phyloP scores from a whole-genome alignment of 495 filamentous ascomycete genomes.

The Umbilicaria muhlenbergii region DNA sequence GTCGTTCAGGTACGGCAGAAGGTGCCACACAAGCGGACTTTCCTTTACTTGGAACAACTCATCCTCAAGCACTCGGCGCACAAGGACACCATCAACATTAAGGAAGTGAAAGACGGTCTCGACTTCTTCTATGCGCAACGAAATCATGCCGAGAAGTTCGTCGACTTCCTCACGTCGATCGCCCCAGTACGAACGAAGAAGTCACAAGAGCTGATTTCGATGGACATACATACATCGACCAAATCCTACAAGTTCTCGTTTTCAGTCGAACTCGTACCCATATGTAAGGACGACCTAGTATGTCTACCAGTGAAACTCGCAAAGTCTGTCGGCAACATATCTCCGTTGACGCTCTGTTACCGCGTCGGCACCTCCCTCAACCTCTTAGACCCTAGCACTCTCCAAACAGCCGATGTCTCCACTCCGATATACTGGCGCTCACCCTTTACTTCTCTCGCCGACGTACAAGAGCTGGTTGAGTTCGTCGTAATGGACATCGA shows the following conservation, averaged over 20 bases:
- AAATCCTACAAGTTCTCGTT: constrained; percentile 89
- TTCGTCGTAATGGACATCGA: constrained; percentile 95
- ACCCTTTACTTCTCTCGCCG: constrained; percentile 70
- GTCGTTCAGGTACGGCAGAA: constrained; percentile 90
- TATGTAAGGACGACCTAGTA: constrained; percentile 94
- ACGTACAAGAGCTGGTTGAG: constrained; percentile 72
- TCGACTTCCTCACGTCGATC: constrained; percentile 76
- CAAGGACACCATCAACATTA: constrained; percentile 89
- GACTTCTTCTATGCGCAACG: constrained; percentile 86
- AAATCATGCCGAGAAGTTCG: constrained; percentile 85
- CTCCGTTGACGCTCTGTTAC: constrained; percentile 66
- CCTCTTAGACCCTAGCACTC: constrained; percentile 76
- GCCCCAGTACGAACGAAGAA: constrained; percentile 68
- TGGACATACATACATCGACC: constrained; percentile 77
- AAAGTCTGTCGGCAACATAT: constrained; percentile 70
- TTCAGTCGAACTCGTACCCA: constrained; percentile 71
- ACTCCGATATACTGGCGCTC: constrained; percentile 71
- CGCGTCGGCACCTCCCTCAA: constrained; percentile 82
- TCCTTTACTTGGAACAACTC: constrained; percentile 89
- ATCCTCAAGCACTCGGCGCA: constrained; percentile 90
- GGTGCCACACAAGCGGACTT: constrained; percentile 92
- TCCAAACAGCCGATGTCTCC: constrained; percentile 76
- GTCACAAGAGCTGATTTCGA: constrained; percentile 80
- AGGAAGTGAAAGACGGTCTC: constrained; percentile 81
- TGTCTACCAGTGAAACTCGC: constrained; percentile 83